Evolutionary conservation across 768 basidiomycete genomes (phyloP), one percentile per base, ranked within the genome.

Genomic region (Pisolithus sp.): DNA sequence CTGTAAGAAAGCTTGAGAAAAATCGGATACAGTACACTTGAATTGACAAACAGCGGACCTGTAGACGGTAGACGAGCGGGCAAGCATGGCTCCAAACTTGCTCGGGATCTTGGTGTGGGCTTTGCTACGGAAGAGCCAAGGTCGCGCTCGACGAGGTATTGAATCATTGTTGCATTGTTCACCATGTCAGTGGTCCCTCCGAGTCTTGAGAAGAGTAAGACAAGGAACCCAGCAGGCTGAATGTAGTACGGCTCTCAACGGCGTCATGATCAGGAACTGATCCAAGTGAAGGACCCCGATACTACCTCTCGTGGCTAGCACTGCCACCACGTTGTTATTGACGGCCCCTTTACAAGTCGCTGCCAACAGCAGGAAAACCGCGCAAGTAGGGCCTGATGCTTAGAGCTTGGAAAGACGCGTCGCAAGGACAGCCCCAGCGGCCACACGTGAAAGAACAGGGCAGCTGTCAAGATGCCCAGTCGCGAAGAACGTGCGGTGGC

Each of bases 41-140:
- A 42, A 52, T 48, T 51, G 28, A 13, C 43, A 52, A 9, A 37
- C 21, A 38, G 72, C 78, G 47, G 57, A 85, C 85, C 77, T 54
- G 70, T 75, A 7, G 83, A 77, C 13, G 88, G 88, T 42, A 89
- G 75, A n/a, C 86, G 76, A 48, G 76, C 78, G 30, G 81, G 85
- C 31, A 89, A 73, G 63, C 83, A 85, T 51, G 78, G 78, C 9
- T 78, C 71, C 3, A 80, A 75, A 8, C 57, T 57, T 2, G 80
- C 57, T 40, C 75, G 75, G 53, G 62, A 68, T 52, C 79, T 74
- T 48, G 68, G 49, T 21, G 42, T 37, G 12, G 69, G 68, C 30
- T 57, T 56, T 8, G 51, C 49, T 38, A 57, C 47, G 17, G 40
- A 42, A 28, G 54, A 40, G 8, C 63, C 61, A 23, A 58, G 52